These are phyloP conservation scores for Irpex rosettiformis DNA, from an alignment of 1,284 basidiomycete species.

Conservation along the genomic window DNA sequence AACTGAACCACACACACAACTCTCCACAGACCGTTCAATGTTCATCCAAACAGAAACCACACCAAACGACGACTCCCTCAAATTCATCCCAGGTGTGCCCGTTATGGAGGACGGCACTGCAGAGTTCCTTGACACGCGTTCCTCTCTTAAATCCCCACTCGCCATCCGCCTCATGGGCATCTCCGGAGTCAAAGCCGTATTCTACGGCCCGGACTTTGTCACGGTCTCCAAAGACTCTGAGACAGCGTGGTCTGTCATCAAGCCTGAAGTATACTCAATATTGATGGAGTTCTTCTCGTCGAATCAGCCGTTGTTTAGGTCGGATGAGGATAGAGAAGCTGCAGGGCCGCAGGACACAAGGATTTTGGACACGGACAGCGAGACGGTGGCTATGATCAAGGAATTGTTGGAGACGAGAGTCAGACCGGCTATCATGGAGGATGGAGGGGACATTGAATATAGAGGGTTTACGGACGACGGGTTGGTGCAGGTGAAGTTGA, in stretches of 20 bases:
- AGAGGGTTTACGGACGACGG: slow-evolving; percentile 69
- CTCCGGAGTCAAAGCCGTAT: slow-evolving; percentile 85
- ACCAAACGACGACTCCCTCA: slow-evolving; percentile 96
- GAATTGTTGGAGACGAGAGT: slow-evolving; percentile 95
- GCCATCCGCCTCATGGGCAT: slow-evolving; percentile 93
- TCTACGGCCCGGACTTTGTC: slow-evolving; percentile 98
- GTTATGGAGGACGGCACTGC: slow-evolving; percentile 83
- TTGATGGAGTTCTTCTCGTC: slow-evolving; percentile 97
- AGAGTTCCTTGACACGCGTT: slow-evolving; percentile 89
- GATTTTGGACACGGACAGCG: slow-evolving; percentile 95
- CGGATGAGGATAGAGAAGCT: slow-evolving; percentile 69
- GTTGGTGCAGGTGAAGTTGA: slow-evolving; percentile 76
- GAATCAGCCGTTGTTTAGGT: slow-evolving; percentile 82
- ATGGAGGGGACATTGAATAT: slow-evolving; percentile 89
- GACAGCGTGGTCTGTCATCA: slow-evolving; percentile 85
- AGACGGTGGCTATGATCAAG: slow-evolving; percentile 99
- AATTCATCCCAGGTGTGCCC: slow-evolving; percentile 91
- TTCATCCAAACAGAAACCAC: slow-evolving; percentile 98
- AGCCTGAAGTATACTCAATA: slow-evolving; percentile 98
- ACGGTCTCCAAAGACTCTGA: slow-evolving; percentile 92
- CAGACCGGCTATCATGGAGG: slow-evolving; percentile 94
- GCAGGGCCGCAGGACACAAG: slow-evolving; percentile 93
- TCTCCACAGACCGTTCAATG: slow-evolving; percentile 75
- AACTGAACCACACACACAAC: background rate
- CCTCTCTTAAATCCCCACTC: slow-evolving; percentile 84